Evolutionary conservation across 192 early-diverging fungal species (phyloP).

Genomic region (Backusella westeae): DNA sequence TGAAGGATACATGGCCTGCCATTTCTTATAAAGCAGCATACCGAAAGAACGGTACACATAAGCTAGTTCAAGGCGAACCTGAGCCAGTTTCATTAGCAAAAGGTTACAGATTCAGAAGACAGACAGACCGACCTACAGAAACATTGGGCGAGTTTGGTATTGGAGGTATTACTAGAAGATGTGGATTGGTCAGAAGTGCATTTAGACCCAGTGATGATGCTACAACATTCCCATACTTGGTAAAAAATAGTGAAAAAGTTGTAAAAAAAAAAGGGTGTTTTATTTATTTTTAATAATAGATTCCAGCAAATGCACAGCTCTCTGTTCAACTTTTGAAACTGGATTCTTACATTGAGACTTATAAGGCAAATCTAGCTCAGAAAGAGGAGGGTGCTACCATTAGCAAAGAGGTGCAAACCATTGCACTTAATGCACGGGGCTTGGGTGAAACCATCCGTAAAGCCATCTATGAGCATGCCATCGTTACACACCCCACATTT

Average conservation of each 20-base stretch:
- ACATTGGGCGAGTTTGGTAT: constrained; percentile 44
- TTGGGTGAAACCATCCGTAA: constrained; percentile 37
- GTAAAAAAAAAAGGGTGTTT: neutral
- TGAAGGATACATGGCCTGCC: constrained; percentile 44
- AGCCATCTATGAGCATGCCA: constrained; percentile 51
- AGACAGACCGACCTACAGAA: constrained; percentile 40
- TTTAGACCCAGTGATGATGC: constrained; percentile 63
- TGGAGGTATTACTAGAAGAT: constrained; percentile 33
- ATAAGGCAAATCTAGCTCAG: neutral
- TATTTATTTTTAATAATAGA: constrained; percentile 10
- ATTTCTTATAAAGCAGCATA: neutral
- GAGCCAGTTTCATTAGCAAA: constrained; percentile 27
- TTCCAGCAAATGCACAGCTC: constrained; percentile 54
- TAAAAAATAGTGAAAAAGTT: constrained; percentile 6
- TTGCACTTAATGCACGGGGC: constrained; percentile 3
- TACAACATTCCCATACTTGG: constrained; percentile 51
- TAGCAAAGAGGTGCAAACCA: neutral
- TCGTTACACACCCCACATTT: constrained; percentile 46
- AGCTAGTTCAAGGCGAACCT: neutral
- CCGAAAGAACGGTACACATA: neutral
- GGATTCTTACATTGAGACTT: neutral
- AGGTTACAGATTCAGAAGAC: constrained; percentile 43
- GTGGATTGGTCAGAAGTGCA: constrained; percentile 45
- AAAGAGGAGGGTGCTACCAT: neutral
- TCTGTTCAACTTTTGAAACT: constrained; percentile 17